A percentile compares a stretch with the other conserved stretches of the same genome.
phyloP scores from a whole-genome alignment of 2,329 filamentous ascomycete genomes.

The Ceratocystis huliohia region DNA sequence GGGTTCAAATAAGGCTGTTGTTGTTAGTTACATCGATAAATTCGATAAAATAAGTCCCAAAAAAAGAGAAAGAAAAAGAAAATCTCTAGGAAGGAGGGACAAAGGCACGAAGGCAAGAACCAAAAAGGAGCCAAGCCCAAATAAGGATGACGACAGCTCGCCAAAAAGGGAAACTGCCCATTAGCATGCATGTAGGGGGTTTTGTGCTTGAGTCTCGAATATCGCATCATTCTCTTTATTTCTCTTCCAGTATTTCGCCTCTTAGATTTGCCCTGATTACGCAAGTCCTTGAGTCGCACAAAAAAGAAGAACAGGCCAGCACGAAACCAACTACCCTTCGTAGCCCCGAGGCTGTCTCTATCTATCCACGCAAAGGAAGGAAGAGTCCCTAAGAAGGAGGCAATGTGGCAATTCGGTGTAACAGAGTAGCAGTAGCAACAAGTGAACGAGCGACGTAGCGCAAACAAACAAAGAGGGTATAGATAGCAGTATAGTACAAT shows the following conservation, averaged over 20 bases:
- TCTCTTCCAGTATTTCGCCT: background rate
- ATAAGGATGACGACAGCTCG: conserved; percentile 3
- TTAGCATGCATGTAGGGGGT: background rate
- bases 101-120: background rate
- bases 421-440: background rate
- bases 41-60: background rate
- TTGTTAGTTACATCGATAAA: background rate
- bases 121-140: background rate
- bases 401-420: no score
- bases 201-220: background rate
- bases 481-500: background rate
- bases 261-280: background rate
- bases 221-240: background rate
- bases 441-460: background rate
- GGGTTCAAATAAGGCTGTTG: background rate
- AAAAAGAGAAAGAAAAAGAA: background rate
- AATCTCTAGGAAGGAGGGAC: background rate
- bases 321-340: background rate
- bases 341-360: background rate
- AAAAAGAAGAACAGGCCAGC: background rate
- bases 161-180: background rate
- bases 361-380: no score
- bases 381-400: no score
- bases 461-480: background rate
- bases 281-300: background rate